phyloP scores from a whole-genome alignment of 768 basidiomycete genomes.

The Mycena olivaceomarginata region DNA sequence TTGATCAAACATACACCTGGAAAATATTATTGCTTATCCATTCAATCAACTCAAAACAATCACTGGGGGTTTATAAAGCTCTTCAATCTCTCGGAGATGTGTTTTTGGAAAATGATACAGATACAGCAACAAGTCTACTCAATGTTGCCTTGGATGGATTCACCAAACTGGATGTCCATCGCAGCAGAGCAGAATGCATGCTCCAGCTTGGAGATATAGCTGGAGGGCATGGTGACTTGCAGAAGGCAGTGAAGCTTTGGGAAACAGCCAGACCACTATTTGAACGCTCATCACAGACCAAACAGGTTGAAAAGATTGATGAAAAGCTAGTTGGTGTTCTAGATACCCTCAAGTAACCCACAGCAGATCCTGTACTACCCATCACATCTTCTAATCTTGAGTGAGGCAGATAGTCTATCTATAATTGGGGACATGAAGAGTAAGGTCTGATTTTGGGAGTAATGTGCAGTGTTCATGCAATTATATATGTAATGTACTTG shows the following conservation, averaged over 20 bases:
- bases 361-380: background rate
- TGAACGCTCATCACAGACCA: too few relatives aligned
- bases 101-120: background rate
- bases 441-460: background rate
- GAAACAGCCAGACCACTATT: background rate
- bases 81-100: background rate
- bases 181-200: background rate
- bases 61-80: background rate
- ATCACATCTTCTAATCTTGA: background rate
- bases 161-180: background rate
- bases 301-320: background rate
- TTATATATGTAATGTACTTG: background rate
- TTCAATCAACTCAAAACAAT: background rate
- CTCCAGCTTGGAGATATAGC: background rate
- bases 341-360: background rate
- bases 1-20: background rate
- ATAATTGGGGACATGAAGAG: background rate
- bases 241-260: background rate
- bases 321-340: background rate
- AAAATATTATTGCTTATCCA: background rate
- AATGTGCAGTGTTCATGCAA: background rate
- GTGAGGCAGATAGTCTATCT: background rate
- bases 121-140: background rate
- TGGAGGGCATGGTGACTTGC: background rate
- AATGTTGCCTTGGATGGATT: background rate